Conservation (phyloP, 2,329 filamentous ascomycete species). For the Epicoccum nigrum region DNA sequence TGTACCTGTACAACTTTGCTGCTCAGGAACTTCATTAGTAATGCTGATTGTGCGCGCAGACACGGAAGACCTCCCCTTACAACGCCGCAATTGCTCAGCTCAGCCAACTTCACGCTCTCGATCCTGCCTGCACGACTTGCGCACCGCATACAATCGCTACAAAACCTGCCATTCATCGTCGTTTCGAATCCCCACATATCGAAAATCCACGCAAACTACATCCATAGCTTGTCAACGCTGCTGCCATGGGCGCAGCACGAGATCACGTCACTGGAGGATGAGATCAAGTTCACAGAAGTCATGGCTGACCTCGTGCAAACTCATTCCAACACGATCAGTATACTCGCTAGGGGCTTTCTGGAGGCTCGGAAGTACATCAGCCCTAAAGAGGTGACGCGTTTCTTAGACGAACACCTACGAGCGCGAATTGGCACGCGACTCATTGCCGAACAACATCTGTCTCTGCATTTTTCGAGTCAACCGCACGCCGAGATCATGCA, state of each 20-base stretch:
- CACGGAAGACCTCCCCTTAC: constrained; percentile 85
- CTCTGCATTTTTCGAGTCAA: constrained; percentile 77
- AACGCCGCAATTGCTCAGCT: constrained; percentile 78
- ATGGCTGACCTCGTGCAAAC: constrained; percentile 95
- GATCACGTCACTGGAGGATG: constrained; percentile 81
- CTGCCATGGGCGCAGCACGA: constrained; percentile 78
- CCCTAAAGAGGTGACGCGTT: constrained; percentile 80
- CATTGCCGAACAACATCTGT: constrained; percentile 96
- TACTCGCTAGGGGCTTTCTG: constrained; percentile 88
- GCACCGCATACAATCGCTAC: constrained; percentile 88
- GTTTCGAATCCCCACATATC: constrained; percentile 97
- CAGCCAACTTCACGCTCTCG: constrained; percentile 93
- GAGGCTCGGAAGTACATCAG: constrained; percentile 92
- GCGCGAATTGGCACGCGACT: constrained; percentile 92
- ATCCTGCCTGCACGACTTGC: constrained; percentile 91
- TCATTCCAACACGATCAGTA: constrained; percentile 91
- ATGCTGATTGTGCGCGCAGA: constrained; percentile 46
- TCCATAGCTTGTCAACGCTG: constrained; percentile 88
- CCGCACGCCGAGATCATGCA: constrained; percentile 67
- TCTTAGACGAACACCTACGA: constrained; percentile 91
- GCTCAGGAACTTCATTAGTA: background rate
- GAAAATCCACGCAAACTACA: constrained; percentile 94
- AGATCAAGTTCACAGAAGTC: constrained; percentile 88
- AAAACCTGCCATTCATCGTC: constrained; percentile 95
- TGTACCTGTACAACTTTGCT: background rate